Evolutionary conservation across 2,329 filamentous ascomycete genomes (phyloP), one percentile per base, ranked within the genome.

Genomic region (Pseudocercospora cruenta): DNA sequence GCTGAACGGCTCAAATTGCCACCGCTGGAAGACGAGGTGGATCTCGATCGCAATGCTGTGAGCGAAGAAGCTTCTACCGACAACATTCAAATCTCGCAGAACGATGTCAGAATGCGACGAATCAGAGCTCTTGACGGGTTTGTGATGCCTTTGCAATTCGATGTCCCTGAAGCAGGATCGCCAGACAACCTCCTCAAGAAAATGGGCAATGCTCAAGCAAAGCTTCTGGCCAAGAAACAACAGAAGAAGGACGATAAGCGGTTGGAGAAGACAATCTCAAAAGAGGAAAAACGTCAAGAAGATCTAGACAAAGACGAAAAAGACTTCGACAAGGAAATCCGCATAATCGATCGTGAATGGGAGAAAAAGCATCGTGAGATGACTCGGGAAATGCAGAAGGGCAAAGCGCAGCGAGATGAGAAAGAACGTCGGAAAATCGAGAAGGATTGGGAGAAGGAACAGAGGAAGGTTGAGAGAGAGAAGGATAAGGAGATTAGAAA

Each of bases 91-190:
- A 53, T 43, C 12, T 45, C 43, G 12, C 64, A 8, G 64, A 61
- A 69, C 24, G 73, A 74, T 64, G 65, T 70, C 2, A 58, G 71
- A 3, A 58, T 73, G 36, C 55, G 70, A 9, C 62, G 72, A 14
- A 55, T 73, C 16, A 31, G 61, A 6, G 71, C 73, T 3, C 53
- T 74, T 31, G 55, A 67, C 31, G 67, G 68, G 3, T 72, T 69
- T 53, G 70, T 71, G 16, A 63, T 67, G 26, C 72, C 71, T 2
- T 61, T 74, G 3, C 61, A 68, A 10, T 74, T 74, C 49, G 66
- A 74, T 24, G 63, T 71, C 7, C 62, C 71, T 21, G 22, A 45
- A 9, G 61, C 62, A 12, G 64, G 59, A 2, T 33, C 65, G 1
- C 67, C 67, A 26, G 60, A 63, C 4, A 67, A 68, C 19, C 33